Conservation (phyloP, 2,329 filamentous ascomycete species). For the Xylaria sp. region DNA sequence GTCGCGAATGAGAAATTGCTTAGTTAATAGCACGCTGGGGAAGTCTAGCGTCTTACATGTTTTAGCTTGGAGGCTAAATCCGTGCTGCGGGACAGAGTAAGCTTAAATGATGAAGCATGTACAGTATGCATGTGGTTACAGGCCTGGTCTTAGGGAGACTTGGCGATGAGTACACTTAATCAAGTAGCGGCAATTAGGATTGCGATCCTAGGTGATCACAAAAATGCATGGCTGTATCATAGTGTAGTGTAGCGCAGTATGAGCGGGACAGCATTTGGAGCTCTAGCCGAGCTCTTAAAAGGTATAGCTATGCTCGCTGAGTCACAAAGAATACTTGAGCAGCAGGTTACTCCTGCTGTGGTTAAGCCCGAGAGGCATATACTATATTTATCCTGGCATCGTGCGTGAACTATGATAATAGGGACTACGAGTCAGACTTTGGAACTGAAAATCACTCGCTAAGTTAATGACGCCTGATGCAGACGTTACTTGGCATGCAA, state of each 20-base stretch:
- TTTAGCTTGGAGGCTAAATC: constrained; percentile 29
- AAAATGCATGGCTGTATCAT: constrained; percentile 1
- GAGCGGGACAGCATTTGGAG: not conserved
- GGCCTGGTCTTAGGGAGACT: constrained; percentile 7
- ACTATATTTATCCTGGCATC: not conserved
- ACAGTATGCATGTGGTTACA: constrained; percentile 19
- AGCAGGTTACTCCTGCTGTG: not conserved
- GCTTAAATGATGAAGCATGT: constrained; percentile 29
- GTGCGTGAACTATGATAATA: not conserved
- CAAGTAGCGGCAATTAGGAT: constrained; percentile 16
- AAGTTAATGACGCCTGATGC: not conserved
- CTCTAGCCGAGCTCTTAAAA: not conserved
- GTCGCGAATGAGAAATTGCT: not conserved
- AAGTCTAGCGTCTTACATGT: constrained; percentile 15
- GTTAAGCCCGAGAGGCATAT: not conserved
- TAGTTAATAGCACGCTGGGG: constrained; percentile 9
- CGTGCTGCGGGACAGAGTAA: constrained; percentile 26
- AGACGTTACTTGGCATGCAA: constrained; percentile 12
- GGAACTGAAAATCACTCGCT: too few relatives aligned
- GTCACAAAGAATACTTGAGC: not conserved
- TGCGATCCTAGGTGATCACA: constrained; percentile 10
- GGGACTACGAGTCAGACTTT: not conserved
- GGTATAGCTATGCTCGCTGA: not conserved
- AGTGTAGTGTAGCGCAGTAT: not conserved
- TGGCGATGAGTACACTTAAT: constrained; percentile 19